Evolutionary conservation across 108 stramenopile species (phyloP).

Genomic region (Pseudonitzschia delicatissima): DNA sequence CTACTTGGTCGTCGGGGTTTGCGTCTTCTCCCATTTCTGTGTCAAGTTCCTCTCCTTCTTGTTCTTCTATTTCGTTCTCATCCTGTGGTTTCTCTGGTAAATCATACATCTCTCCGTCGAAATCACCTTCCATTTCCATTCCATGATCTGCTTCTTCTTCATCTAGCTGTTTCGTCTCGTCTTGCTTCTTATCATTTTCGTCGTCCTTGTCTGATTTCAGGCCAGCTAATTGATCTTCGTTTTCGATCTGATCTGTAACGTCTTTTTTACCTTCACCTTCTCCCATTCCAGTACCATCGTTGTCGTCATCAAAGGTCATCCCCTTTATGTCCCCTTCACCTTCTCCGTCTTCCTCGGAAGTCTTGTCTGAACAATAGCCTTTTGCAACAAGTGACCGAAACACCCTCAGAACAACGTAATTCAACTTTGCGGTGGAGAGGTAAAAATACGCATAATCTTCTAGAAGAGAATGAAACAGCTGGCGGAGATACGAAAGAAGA

Average conservation of each 20-base stretch:
- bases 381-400: slow-evolving; percentile 89
- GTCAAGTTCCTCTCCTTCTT: slow-evolving; percentile 94
- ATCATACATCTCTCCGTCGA: slow-evolving; percentile 95
- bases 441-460: slow-evolving; percentile 50
- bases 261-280: slow-evolving; percentile 96
- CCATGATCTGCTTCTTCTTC: slow-evolving; percentile 96
- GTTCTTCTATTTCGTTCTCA: slow-evolving; percentile 74
- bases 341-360: slow-evolving; percentile 68
- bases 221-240: slow-evolving; percentile 96
- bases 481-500: slow-evolving; percentile 36
- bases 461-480: slow-evolving; percentile 33
- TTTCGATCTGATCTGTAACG: slow-evolving; percentile 96
- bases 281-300: slow-evolving; percentile 99
- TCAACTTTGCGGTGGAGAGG: slow-evolving; percentile 66
- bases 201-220: slow-evolving; percentile 79
- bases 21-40: slow-evolving; percentile 97
- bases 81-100: slow-evolving; percentile 74
- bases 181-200: slow-evolving; percentile 44
- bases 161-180: slow-evolving; percentile 71
- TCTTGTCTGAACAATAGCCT: slow-evolving; percentile 90
- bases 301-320: slow-evolving; percentile 92
- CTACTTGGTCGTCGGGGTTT: slow-evolving; percentile 89
- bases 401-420: slow-evolving; percentile 84
- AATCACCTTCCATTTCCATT: slow-evolving; percentile 98
- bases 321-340: slow-evolving; percentile 64